Evolutionary conservation across 1,284 basidiomycete species (phyloP).

Genomic region (Apiotrichum porosum): DNA sequence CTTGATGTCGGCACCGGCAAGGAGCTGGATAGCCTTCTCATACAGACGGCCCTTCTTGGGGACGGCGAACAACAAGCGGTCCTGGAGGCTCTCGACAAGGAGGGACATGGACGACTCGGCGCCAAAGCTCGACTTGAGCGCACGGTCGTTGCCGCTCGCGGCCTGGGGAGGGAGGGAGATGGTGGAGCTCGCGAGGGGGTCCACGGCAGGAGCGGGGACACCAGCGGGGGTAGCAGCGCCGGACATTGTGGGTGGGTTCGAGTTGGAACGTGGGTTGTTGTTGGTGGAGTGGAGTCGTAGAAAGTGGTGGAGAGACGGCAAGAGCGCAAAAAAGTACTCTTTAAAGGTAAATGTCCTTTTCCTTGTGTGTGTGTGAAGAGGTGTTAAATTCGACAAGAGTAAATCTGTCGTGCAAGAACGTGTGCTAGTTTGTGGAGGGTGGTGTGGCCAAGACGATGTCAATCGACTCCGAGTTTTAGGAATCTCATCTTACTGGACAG

Average conservation of each 20-base stretch:
- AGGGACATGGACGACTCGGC: constrained; percentile 49
- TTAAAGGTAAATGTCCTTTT: too few relatives aligned
- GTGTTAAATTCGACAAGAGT: too few relatives aligned
- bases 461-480: too few relatives aligned
- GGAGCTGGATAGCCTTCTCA: constrained; percentile 83
- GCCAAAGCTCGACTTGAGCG: constrained; percentile 36
- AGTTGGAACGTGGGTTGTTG: background rate
- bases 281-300: too few relatives aligned
- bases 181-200: constrained; percentile 5
- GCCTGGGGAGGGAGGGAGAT: constrained; percentile 9
- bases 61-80: constrained; percentile 85
- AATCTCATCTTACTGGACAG: too few relatives aligned
- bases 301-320: background rate
- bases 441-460: too few relatives aligned
- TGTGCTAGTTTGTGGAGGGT: too few relatives aligned
- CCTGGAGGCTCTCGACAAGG: constrained; percentile 57
- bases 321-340: background rate
- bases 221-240: constrained; percentile 10
- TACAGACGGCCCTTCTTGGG: constrained; percentile 96
- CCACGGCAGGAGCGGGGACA: too few relatives aligned
- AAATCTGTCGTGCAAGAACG: too few relatives aligned
- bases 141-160: constrained; percentile 16
- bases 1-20: constrained; percentile 91
- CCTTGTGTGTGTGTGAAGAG: too few relatives aligned
- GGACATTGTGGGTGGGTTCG: constrained; percentile 7